A percentile compares a stretch with the other conserved stretches of the same genome.
Conservation (phyloP, 352 stramenopile species). For the Plasmopara viticola region DNA sequence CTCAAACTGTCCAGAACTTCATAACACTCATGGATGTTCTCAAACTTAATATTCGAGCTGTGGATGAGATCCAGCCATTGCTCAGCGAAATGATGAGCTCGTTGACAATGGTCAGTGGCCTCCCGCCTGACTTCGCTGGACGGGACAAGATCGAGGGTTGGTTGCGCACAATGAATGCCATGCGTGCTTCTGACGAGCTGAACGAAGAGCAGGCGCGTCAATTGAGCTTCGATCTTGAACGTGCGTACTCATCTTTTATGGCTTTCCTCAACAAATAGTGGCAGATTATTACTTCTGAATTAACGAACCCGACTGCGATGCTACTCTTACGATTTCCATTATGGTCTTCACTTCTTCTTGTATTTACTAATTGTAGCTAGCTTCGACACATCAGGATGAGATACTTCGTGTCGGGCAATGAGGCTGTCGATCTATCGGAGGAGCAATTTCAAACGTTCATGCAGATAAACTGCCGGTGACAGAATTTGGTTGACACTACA, state of each 20-base stretch:
- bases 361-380: no score
- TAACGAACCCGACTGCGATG: no score
- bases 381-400: no score
- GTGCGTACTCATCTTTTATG: slow-evolving; percentile 93
- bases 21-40: slow-evolving; percentile 98
- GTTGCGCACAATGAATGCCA: slow-evolving; percentile 93
- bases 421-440: no score
- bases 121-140: slow-evolving; percentile 91
- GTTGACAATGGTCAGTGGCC: slow-evolving; percentile 90
- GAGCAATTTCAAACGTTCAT: no score
- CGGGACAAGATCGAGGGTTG: slow-evolving; percentile 92
- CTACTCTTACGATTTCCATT: no score
- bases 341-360: no score
- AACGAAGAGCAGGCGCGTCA: slow-evolving; percentile 93
- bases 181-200: slow-evolving; percentile 95
- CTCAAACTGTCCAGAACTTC: slow-evolving; percentile 95
- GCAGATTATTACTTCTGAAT: background rate
- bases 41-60: slow-evolving; percentile 94
- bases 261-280: slow-evolving; percentile 77
- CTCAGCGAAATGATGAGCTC: slow-evolving; percentile 95
- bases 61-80: slow-evolving; percentile 97
- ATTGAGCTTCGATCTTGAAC: slow-evolving; percentile 94
- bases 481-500: no score
- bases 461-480: no score
- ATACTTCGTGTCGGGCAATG: no score